These are phyloP conservation scores for Penicillium capsulatum DNA, from an alignment of 2,329 filamentous ascomycete species.

Conservation along the genomic window DNA sequence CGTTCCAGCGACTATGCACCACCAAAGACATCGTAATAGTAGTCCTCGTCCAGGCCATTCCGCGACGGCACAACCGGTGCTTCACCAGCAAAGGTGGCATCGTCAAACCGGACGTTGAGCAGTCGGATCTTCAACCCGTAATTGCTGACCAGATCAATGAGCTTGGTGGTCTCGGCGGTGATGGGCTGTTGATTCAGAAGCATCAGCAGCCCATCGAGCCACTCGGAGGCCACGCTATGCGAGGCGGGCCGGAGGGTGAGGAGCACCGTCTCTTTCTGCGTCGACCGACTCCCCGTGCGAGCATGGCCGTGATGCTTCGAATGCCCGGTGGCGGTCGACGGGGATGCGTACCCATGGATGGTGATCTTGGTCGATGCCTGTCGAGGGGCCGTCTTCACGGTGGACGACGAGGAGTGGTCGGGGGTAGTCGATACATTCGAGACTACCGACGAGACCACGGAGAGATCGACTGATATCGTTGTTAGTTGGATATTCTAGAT, in stretches of 20 bases:
- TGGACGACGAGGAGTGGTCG: conserved; percentile 47
- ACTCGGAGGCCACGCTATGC: conserved; percentile 84
- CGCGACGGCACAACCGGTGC: conserved; percentile 73
- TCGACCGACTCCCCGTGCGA: conserved; percentile 33
- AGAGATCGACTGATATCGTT: conserved; percentile 64
- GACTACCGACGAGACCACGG: conserved; percentile 83
- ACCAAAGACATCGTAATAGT: conserved; percentile 75
- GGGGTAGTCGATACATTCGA: conserved; percentile 77
- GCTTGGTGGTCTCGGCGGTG: conserved; percentile 89
- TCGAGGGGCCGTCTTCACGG: conserved; percentile 43
- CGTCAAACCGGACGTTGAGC: conserved; percentile 85
- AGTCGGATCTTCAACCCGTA: conserved; percentile 91
- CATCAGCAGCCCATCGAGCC: conserved; percentile 94
- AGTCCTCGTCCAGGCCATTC: conserved; percentile 85
- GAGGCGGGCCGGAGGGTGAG: conserved; percentile 78
- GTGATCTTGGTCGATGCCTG: conserved; percentile 74
- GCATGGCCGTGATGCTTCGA: conserved; percentile 33
- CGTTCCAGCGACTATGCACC: conserved; percentile 24
- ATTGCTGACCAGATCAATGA: conserved; percentile 78
- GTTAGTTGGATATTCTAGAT: conserved; percentile 8
- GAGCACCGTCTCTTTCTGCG: conserved; percentile 64
- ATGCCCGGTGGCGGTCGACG: conserved; percentile 28
- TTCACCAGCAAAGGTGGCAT: conserved; percentile 64
- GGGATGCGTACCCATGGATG: conserved; percentile 66
- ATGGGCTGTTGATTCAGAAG: conserved; percentile 91